Conservation (phyloP, 129 eudicot genomes). For the Lonicera japonica region DNA sequence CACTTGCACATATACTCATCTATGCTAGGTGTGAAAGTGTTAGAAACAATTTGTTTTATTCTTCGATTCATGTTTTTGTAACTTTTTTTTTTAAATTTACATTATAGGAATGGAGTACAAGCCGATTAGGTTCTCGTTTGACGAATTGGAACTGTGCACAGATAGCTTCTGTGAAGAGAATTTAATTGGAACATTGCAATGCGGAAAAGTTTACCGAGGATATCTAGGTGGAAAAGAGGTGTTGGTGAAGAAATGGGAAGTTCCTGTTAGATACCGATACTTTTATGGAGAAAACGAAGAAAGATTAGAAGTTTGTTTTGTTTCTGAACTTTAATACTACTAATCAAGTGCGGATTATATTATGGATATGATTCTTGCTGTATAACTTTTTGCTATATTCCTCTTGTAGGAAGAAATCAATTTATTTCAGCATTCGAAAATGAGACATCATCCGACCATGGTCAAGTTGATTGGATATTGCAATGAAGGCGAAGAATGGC, state of each 20-base stretch:
- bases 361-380: not conserved
- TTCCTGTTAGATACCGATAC: not conserved
- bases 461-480: constrained; percentile 4
- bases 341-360: not conserved
- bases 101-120: no score
- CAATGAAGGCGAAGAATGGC: not conserved
- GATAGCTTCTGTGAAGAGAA: not conserved
- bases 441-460: not conserved
- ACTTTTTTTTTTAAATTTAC: no score
- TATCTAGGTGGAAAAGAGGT: not conserved
- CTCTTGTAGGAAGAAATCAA: not conserved
- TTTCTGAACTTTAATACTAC: not conserved
- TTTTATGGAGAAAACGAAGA: not conserved
- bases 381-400: not conserved
- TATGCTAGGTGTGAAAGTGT: no score
- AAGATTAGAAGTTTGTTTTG: not conserved
- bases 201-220: not conserved
- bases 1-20: no score
- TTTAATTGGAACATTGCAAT: not conserved
- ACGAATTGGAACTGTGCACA: not conserved
- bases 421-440: not conserved
- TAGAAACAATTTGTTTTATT: no score
- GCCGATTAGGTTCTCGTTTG: not conserved
- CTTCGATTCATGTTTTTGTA: no score
- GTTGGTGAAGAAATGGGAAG: constrained; percentile 2